Percentiles rank a stretch among this genome's conserved stretches.
Evolutionary conservation across 495 filamentous ascomycete genomes (phyloP).

Genomic region (Aspergillus indologenus): DNA sequence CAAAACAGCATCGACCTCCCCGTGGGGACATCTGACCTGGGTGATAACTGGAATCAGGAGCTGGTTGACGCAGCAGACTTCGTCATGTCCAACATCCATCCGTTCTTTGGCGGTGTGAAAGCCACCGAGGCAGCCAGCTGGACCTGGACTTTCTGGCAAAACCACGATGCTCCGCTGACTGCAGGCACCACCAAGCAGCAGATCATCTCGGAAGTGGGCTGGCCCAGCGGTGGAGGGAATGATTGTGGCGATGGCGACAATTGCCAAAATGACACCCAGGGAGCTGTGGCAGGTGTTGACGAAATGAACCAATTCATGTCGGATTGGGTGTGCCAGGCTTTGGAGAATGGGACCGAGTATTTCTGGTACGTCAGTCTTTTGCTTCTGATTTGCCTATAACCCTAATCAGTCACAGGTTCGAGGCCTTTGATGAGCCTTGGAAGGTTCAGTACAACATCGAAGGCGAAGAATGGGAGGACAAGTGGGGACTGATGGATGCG

Average conservation of each 20-base stretch:
- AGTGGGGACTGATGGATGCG: constrained; percentile 92
- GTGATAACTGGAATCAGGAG: constrained; percentile 74
- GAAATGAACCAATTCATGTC: constrained; percentile 87
- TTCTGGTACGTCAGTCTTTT: constrained; percentile 65
- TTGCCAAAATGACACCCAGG: constrained; percentile 53
- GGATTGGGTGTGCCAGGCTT: constrained; percentile 76
- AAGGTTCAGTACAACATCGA: constrained; percentile 68
- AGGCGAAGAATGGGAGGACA: constrained; percentile 84
- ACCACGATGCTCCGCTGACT: constrained; percentile 59
- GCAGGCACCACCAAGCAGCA: constrained; percentile 55
- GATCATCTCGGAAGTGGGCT: constrained; percentile 87
- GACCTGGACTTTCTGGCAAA: constrained; percentile 80
- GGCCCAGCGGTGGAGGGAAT: constrained; percentile 83
- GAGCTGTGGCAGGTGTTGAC: constrained; percentile 72
- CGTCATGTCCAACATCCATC: constrained; percentile 96
- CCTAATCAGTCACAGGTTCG: constrained; percentile 55
- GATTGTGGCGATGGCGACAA: constrained; percentile 59
- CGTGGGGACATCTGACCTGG: constrained; percentile 87
- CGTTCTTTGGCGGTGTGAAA: constrained; percentile 85
- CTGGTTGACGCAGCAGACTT: constrained; percentile 71
- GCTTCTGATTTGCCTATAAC: not conserved
- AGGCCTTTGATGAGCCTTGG: constrained; percentile 96
- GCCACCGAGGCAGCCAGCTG: constrained; percentile 68
- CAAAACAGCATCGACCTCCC: constrained; percentile 61
- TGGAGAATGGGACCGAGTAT: constrained; percentile 81